phyloP scores from a whole-genome alignment of 2,329 filamentous ascomycete species.

The Orbilia ellipsospora region DNA sequence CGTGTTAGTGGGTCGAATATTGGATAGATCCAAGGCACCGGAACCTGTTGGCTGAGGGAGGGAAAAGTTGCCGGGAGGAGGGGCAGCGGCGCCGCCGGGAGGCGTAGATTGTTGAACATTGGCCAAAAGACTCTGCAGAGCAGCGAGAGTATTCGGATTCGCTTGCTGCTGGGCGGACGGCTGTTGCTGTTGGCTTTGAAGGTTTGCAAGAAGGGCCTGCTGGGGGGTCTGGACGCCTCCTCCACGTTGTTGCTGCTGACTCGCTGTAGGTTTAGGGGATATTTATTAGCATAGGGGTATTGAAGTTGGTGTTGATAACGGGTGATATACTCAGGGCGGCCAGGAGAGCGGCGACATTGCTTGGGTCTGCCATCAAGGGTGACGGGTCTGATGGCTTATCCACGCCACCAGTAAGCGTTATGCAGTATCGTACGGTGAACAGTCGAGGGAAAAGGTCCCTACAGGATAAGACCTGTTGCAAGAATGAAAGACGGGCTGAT shows the following conservation, averaged over 20 bases:
- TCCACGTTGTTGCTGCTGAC: conserved; percentile 52
- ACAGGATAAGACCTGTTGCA: not conserved
- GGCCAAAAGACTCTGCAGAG: conserved; percentile 45
- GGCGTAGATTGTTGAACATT: conserved; percentile 40
- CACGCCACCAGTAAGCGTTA: conserved; percentile 1
- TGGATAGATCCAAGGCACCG: conserved; percentile 81
- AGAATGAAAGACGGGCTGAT: not conserved
- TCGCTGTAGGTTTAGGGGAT: conserved; percentile 23
- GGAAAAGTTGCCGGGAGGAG: conserved; percentile 63
- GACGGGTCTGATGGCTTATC: conserved; percentile 23
- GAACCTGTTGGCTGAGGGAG: conserved; percentile 77
- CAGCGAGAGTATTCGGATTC: conserved; percentile 36
- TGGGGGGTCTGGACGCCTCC: conserved; percentile 47
- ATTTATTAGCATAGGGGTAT: not conserved
- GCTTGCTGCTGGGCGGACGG: conserved; percentile 27
- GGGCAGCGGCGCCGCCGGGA: conserved; percentile 57
- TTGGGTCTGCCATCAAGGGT: conserved; percentile 58
- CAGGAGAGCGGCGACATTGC: conserved; percentile 59
- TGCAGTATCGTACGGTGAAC: conserved; percentile 29
- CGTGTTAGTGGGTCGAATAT: conserved; percentile 80
- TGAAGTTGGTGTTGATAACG: not conserved
- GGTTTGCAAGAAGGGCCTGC: conserved; percentile 21
- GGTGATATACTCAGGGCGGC: conserved; percentile 58
- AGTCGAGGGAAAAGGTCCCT: conserved; percentile 14
- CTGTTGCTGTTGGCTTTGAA: conserved; percentile 46